Base-by-base conservation (phyloP, 805 yeast genomes). In the Monosporozyma unispora region DNA sequence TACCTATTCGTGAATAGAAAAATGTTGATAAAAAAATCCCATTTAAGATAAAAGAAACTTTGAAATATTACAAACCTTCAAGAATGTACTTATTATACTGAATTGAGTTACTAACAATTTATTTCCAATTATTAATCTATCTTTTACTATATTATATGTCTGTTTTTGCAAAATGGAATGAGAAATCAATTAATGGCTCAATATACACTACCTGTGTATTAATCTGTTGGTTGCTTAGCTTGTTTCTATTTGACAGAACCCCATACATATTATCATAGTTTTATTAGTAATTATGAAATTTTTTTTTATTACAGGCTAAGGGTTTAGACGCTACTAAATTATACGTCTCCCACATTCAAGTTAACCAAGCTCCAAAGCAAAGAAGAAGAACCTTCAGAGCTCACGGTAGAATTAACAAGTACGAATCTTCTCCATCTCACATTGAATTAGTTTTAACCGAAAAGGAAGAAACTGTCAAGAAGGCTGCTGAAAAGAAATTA, bases 321-420 rank as follows among this genome's bases (percentile, higher is more conserved):
- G 99, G 99, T 70, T 88, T 93, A 77, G 97, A 93, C 75, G 81
- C 86, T 68, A 80, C 95, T 67, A 87, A 86, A 75, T 86, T 93
- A 73, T 85, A 84, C 78, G 82, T 93, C 71, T 84, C 95, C 66
- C 98, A 93, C 87, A 91, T 93, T 74, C 99, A 93, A 82, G 99
- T 91, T 71, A 93, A 93, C 95, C 96, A 89, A 76, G 99, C 99
- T 70, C 99, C 99, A 79, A 89, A 89, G 80, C 95, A 88, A 81
- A 93, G 98, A 84, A 91, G 99, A 82, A 89, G 99, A 81, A 93
- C 99, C 71, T 93, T 80, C 96, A 90, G 99, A 85, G 99, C 99
- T 70, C 98, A 91, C 85, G 99, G 99, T 87, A 91, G 99, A 85
- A 87, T 89, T 75, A 93, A 91, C 80, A 96, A 96, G 70, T 93